Base-by-base conservation (phyloP, 257 asterid species). In the Nicotiana noctiflora region DNA sequence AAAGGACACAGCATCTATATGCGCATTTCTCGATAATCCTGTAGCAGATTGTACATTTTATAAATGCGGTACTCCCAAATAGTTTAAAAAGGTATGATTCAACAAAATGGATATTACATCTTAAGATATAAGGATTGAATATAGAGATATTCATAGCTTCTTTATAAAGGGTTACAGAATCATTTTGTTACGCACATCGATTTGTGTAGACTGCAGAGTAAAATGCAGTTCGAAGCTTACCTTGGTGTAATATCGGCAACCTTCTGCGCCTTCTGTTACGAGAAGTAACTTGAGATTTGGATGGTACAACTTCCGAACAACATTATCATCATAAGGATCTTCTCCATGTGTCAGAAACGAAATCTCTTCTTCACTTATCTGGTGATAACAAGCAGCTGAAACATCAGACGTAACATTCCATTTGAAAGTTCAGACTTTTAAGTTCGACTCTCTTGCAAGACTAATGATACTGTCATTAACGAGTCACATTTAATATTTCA, bases 221-320 rank as follows among this genome's bases (percentile, higher is more conserved):
- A 15, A 56, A 74, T 46, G 78, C 17, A 49, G 40, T 46, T 70
- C 40, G 70, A 83, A 81, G 56, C 87, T 59, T 76, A 94, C 99
- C 98, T 96, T 96, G 76, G 99, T 91, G 86, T 94, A 96, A 81
- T 96, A 94, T 81, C 99, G 88, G 92, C 98, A 96, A 79, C 99
- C 99, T 70, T 88, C 97, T 17, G 98, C 82, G 60, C 99, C 99
- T 88, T 96, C 99, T 25, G 99, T 96, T 59, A 96, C 98, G 1
- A 96, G 98, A 79, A 96, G 97, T 79, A 96, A 84, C 74, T 93
- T 92, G 78, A 92, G 92, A 81, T 91, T 89, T 14, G 93, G 85
- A 85, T 96, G 99, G 90, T 85, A 96, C 87, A 96, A 64, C 84
- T 91, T 94, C 11, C 95, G 96, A 74, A 92, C 97, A 14, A 96